These are phyloP conservation scores for Chenopodium quinoa DNA, from an alignment of 148 eudicot species.

Conservation along the genomic window DNA sequence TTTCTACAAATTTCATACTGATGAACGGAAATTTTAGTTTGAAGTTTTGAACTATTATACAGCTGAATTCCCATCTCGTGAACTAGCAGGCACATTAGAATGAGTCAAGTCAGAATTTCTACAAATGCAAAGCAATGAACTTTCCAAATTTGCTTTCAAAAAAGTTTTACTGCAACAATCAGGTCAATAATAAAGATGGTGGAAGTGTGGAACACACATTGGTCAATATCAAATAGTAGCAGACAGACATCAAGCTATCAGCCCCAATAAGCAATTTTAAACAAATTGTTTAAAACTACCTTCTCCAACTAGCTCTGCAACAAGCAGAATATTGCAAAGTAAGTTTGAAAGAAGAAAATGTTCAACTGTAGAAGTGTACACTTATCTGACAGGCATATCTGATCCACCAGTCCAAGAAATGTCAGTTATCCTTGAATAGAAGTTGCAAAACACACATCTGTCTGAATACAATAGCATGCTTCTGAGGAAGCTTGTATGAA, in stretches of 20 bases:
- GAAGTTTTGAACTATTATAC: background rate
- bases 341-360: background rate
- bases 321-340: background rate
- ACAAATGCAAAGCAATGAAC: background rate
- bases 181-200: background rate
- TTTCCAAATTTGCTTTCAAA: background rate
- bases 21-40: background rate
- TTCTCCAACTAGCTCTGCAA: background rate
- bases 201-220: background rate
- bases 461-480: background rate
- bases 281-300: background rate
- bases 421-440: background rate
- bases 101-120: background rate
- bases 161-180: background rate
- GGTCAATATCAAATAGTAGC: background rate
- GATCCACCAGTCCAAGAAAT: background rate
- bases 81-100: background rate
- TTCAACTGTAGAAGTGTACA: background rate
- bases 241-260: background rate
- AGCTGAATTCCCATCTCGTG: background rate
- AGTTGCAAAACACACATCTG: background rate
- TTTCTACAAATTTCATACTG: background rate
- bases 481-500: background rate
- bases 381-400: background rate
- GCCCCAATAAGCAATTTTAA: background rate